A percentile compares a stretch with the other conserved stretches of the same genome.
Evolutionary conservation across 345 rosid genomes (phyloP).

Genomic region (Iberis pinnata): DNA sequence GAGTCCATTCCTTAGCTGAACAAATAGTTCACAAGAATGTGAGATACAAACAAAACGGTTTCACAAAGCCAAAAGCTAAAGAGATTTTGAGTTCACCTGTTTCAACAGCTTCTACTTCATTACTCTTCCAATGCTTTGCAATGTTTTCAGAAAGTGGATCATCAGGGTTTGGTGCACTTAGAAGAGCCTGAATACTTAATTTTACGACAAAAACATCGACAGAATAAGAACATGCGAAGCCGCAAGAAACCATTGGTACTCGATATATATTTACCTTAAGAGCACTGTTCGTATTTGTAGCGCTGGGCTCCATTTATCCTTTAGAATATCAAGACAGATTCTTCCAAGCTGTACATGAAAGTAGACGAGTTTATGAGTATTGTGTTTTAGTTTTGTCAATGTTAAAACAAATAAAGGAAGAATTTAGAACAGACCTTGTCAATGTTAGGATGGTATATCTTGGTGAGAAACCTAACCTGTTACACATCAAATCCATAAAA

Average conservation of each 20-base stretch:
- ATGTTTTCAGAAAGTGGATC: slow-evolving; percentile 98
- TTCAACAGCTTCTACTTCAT: slow-evolving; percentile 96
- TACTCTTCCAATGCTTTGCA: slow-evolving; percentile 97
- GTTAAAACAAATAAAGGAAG: background rate
- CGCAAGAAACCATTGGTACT: background rate
- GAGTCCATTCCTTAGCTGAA: slow-evolving; percentile 99
- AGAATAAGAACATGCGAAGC: background rate
- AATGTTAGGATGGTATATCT: slow-evolving; percentile 95
- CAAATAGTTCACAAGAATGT: slow-evolving; percentile 5
- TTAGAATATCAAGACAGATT: slow-evolving; percentile 66
- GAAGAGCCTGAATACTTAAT: slow-evolving; percentile 81
- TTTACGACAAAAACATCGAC: background rate
- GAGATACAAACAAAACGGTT: background rate
- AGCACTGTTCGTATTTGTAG: slow-evolving; percentile 96
- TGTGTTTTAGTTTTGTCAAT: background rate
- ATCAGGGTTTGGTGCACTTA: slow-evolving; percentile 98
- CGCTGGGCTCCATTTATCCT: slow-evolving; percentile 99
- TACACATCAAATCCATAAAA: slow-evolving; percentile 14
- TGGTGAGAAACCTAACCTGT: slow-evolving; percentile 97
- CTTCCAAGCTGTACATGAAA: slow-evolving; percentile 67
- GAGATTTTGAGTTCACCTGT: slow-evolving; percentile 44
- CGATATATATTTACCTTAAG: slow-evolving; percentile 54
- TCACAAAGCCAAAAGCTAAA: background rate
- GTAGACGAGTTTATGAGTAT: slow-evolving; percentile 2
- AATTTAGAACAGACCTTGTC: slow-evolving; percentile 61